These are phyloP conservation scores for Mycena metata DNA, from an alignment of 768 basidiomycete genomes.

Conservation along the genomic window DNA sequence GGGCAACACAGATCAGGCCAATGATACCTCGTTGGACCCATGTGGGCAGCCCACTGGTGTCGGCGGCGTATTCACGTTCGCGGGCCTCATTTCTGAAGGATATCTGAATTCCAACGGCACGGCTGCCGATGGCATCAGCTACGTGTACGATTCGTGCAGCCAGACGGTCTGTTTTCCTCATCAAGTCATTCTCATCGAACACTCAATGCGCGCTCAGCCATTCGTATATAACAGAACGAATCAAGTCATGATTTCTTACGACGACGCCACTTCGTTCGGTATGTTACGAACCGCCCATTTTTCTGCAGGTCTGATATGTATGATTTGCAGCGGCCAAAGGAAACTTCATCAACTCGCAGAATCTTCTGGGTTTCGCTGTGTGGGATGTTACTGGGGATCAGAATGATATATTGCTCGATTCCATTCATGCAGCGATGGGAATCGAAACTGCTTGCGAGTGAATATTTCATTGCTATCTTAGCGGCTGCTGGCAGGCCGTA, in stretches of 20 bases:
- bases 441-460: conserved; percentile 31
- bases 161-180: conserved; percentile 68
- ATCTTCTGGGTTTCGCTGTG: conserved; percentile 76
- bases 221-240: conserved; percentile 71
- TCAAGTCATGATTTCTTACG: conserved; percentile 74
- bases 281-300: not conserved
- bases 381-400: conserved; percentile 82
- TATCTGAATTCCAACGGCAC: conserved; percentile 64
- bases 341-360: conserved; percentile 63
- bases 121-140: conserved; percentile 58
- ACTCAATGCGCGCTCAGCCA: conserved; percentile 59
- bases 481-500: conserved; percentile 1
- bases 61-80: conserved; percentile 72
- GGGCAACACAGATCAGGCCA: conserved; percentile 68
- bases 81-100: conserved; percentile 70
- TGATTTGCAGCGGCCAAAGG: conserved; percentile 63
- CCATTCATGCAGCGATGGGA: conserved; percentile 60
- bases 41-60: conserved; percentile 70
- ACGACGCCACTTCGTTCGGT: conserved; percentile 70
- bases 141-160: conserved; percentile 74
- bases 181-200: not conserved
- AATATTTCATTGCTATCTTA: not conserved
- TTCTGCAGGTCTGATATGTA: not conserved
- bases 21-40: conserved; percentile 57
- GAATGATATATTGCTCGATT: conserved; percentile 70